Evolutionary conservation across 331 rosid species (phyloP).

Genomic region (Rosa hybrid): DNA sequence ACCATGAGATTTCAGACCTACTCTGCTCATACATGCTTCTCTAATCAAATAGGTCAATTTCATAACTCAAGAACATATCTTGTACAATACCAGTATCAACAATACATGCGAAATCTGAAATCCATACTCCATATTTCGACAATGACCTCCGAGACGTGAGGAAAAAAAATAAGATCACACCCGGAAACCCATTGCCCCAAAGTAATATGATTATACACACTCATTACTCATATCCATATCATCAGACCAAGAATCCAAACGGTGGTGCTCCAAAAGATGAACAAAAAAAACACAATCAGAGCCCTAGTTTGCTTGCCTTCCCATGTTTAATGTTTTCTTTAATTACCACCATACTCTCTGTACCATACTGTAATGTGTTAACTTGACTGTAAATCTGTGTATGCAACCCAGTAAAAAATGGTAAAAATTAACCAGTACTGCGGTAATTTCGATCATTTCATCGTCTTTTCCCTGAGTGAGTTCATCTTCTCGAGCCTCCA

Average conservation of each 20-base stretch:
- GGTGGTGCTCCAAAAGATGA: slow-evolving; percentile 34
- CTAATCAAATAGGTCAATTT: not conserved
- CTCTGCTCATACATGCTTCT: not conserved
- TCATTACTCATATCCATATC: slow-evolving; percentile 13
- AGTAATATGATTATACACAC: slow-evolving; percentile 5
- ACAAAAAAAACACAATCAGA: slow-evolving; percentile 43
- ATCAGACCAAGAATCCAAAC: slow-evolving; percentile 30
- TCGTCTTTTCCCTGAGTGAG: slow-evolving; percentile 55
- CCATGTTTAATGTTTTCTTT: no score
- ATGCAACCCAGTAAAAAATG: not conserved
- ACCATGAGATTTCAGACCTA: not conserved
- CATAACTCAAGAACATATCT: not conserved
- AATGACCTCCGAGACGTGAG: slow-evolving; percentile 13
- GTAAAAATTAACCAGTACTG: not conserved
- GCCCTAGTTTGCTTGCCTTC: slow-evolving; percentile 25
- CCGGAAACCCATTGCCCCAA: slow-evolving; percentile 18
- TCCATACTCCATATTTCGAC: slow-evolving; percentile 13
- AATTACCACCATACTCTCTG: not conserved
- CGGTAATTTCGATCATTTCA: slow-evolving; percentile 24
- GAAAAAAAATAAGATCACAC: slow-evolving; percentile 22
- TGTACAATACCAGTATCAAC: not conserved
- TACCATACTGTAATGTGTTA: slow-evolving; percentile 11
- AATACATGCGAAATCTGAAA: not conserved
- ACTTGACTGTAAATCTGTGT: not conserved
- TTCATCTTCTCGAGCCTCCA: slow-evolving; percentile 83